phyloP scores from a whole-genome alignment of 805 yeast genomes.

The Myxozyma sirexii region DNA sequence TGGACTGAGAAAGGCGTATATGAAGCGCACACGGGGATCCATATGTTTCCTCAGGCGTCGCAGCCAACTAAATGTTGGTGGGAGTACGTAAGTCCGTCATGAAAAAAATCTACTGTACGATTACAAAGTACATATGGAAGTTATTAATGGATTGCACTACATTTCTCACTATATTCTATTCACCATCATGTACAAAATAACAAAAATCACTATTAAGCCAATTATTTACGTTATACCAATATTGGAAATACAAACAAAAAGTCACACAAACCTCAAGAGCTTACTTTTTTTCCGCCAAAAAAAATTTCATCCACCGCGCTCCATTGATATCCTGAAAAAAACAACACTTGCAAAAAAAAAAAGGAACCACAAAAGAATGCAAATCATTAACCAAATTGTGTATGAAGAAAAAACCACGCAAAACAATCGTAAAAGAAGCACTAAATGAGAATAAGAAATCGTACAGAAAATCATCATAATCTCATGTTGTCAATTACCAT shows the following conservation, averaged over 20 bases:
- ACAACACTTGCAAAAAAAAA: neutral
- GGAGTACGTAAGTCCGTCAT: conserved; percentile 20
- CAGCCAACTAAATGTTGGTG: conserved; percentile 57
- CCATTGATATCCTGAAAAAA: neutral
- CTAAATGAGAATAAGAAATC: no score
- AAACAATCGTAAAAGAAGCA: neutral
- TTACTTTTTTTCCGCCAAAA: neutral
- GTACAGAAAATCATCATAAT: no score
- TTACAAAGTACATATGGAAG: no score
- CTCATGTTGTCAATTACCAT: no score
- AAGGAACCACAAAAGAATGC: neutral
- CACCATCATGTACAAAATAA: neutral
- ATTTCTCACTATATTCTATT: no score
- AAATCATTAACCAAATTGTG: neutral
- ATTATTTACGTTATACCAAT: neutral
- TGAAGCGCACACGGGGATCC: conserved; percentile 84
- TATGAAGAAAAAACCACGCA: neutral
- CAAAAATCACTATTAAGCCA: neutral
- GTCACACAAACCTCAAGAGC: neutral
- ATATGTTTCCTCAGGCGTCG: conserved; percentile 69
- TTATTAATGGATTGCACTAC: no score
- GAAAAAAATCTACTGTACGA: neutral
- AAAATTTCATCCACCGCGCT: neutral
- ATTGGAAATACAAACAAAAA: neutral
- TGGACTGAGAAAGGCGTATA: conserved; percentile 56